Evolutionary conservation across 1,284 basidiomycete genomes (phyloP), one percentile per base, ranked within the genome.

Genomic region (Gymnopus androsaceus): DNA sequence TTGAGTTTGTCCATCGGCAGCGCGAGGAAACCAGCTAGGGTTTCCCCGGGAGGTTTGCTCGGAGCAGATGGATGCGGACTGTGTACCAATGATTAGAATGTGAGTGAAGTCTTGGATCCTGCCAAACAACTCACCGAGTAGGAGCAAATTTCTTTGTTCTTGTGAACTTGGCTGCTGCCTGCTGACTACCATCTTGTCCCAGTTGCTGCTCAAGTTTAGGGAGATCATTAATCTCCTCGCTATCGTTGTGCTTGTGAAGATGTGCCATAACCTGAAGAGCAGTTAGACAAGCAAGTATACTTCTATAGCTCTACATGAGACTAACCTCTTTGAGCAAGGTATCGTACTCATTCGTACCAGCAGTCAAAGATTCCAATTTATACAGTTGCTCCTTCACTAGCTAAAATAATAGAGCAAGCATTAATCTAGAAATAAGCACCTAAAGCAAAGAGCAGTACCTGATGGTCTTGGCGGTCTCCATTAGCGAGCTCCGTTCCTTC

Each of bases 61-160:
- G 83, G 83, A 0, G 74, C 73, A 14, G 65, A 66, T 0, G 82
- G 83, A 60, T 85, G 83, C 7, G 81, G 58, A 30, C 81, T 83
- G 54, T 27, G 41, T 12, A 31, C 51, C n/a, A 27, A 17, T 19
- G 27, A 25, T 30, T 3, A 33, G 36, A 46, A 30, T 15, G 6
- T 30, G n/a, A 19, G 14, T 25, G 12, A 4, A 36, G 11, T 15
- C 31, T 15, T 27, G 23, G 19, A 30, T 8, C 19, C 17, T 3
- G 31, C 34, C 31, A 17, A 28, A 49, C 19, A 7, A 55, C 71
- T 21, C 33, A 79, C 80, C 80, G 72, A 8, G 85, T 87, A 0
- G 84, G 85, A 1, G 76, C 84, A 57, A 87, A 84, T 63, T 80
- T 81, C 73, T 88, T 87, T 3, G 84, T 87, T 55, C 74, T 69